Evolutionary conservation across 148 eudicot genomes (phyloP), one percentile per base, ranked within the genome.

Genomic region (Silene conica): DNA sequence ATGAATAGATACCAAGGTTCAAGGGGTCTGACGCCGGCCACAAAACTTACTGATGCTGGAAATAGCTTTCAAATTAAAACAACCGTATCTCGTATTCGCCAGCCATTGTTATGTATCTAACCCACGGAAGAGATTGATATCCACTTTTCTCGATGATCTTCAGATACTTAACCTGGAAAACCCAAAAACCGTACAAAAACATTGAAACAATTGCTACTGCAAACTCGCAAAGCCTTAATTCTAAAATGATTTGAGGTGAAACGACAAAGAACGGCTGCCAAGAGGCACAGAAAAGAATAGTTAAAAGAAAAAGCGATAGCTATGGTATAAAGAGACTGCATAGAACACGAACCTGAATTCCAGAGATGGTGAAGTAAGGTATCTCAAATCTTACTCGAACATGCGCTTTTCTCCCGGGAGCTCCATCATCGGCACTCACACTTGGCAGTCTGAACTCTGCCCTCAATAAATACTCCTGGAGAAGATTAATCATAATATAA

Each of bases 321-420:
- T 38, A n/a, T n/a, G n/a, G n/a, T n/a, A n/a, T n/a, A n/a, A n/a
- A n/a, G n/a, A n/a, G n/a, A n/a, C n/a, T n/a, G 50, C 21, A 63
- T 52, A 67, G 67, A 22, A 26, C 63, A 76, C 63, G 45, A 65
- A 95, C 98, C 98, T 95, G 98, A 67, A 95, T 92, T 79, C 98
- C 98, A 34, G 98, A 89, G 71, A 95, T 91, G 58, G 98, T 95
- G 77, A 95, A 95, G 82, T 92, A 95, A 22, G 98, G 98, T 88
- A 95, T 90, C 83, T 95, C 98, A 77, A 95, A 95, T 82, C 90
- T 92, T 76, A 95, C 91, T 34, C 97, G 89, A 19, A 95, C 85
- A 8, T 97, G 97, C 63, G 90, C 89, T 83, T 90, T 95, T 83
- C 87, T 84, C 75, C 92, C 98, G 41, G 96, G 90, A 77, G 72